These are phyloP conservation scores for Podila clonocystis DNA, from an alignment of 192 early-diverging fungal genomes.

Conservation along the genomic window DNA sequence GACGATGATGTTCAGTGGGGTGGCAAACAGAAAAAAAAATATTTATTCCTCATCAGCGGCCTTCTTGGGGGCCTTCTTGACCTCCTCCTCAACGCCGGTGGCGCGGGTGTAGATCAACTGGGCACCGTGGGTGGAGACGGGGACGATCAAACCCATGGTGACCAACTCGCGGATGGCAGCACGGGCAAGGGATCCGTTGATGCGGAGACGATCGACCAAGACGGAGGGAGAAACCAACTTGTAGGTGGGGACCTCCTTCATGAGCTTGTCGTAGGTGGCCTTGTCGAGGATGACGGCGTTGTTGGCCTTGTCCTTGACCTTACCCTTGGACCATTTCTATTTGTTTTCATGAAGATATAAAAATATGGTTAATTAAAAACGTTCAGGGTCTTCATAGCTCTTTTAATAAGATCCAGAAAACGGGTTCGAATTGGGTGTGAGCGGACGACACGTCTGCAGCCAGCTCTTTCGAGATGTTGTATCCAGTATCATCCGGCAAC, in stretches of 20 bases:
- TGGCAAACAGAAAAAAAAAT: slow-evolving; percentile 9
- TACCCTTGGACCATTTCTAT: slow-evolving; percentile 99
- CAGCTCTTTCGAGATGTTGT: no score
- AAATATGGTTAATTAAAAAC: not conserved
- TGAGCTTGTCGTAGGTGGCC: slow-evolving; percentile 97
- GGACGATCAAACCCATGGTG: slow-evolving; percentile 91
- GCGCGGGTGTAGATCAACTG: slow-evolving; percentile 87
- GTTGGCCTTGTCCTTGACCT: slow-evolving; percentile 99
- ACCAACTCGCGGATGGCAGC: slow-evolving; percentile 94
- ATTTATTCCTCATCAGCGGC: slow-evolving; percentile 54
- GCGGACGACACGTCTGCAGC: no score
- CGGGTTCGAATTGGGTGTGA: no score
- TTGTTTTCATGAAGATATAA: not conserved
- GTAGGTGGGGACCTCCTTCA: slow-evolving; percentile 99
- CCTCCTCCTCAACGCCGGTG: slow-evolving; percentile 63
- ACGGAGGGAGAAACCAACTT: slow-evolving; percentile 99
- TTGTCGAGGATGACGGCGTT: slow-evolving; percentile 98
- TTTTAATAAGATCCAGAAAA: not conserved
- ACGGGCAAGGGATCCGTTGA: slow-evolving; percentile 98
- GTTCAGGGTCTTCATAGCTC: not conserved
- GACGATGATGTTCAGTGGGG: not conserved
- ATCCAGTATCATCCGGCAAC: no score
- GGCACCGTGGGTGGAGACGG: slow-evolving; percentile 90
- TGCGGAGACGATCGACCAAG: slow-evolving; percentile 96
- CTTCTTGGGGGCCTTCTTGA: slow-evolving; percentile 48